Conservation (phyloP, 1,284 basidiomycete genomes). For the Laetiporus sulphureus region DNA sequence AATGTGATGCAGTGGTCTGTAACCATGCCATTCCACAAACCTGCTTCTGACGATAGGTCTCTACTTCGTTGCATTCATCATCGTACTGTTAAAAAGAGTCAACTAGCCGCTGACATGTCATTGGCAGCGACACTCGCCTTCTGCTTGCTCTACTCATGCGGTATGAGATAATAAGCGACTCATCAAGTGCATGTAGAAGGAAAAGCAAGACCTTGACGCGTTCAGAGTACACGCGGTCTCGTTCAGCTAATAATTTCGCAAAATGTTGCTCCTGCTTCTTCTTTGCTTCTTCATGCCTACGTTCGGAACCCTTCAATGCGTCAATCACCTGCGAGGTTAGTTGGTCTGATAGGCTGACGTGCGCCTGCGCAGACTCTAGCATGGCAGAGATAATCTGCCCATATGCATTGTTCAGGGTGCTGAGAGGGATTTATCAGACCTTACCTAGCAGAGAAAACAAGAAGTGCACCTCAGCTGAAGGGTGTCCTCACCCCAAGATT, state of each 20-base stretch:
- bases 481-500: slow-evolving; percentile 47
- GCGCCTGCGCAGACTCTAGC: slow-evolving; percentile 57
- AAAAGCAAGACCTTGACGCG: slow-evolving; percentile 50
- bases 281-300: slow-evolving; percentile 57
- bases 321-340: slow-evolving; percentile 57
- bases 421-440: slow-evolving; percentile 24
- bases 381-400: slow-evolving; percentile 58
- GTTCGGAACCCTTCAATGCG: slow-evolving; percentile 53
- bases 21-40: slow-evolving; percentile 28
- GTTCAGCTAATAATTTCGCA: slow-evolving; percentile 62
- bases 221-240: slow-evolving; percentile 62
- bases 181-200: too few relatives aligned
- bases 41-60: slow-evolving; percentile 70
- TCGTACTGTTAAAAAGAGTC: slow-evolving; percentile 49
- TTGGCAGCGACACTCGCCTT: slow-evolving; percentile 40
- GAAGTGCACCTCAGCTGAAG: slow-evolving; percentile 47
- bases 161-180: too few relatives aligned
- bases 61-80: slow-evolving; percentile 66
- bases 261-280: slow-evolving; percentile 71
- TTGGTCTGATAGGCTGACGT: slow-evolving; percentile 57
- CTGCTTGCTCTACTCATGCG: slow-evolving; percentile 72
- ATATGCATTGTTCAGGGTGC: slow-evolving; percentile 65
- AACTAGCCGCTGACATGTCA: too few relatives aligned
- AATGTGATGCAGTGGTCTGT: background rate
- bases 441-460: slow-evolving; percentile 1